Evolutionary conservation across 768 basidiomycete species (phyloP), one percentile per base, ranked within the genome.

Genomic region (Leccinum pellstonianum): DNA sequence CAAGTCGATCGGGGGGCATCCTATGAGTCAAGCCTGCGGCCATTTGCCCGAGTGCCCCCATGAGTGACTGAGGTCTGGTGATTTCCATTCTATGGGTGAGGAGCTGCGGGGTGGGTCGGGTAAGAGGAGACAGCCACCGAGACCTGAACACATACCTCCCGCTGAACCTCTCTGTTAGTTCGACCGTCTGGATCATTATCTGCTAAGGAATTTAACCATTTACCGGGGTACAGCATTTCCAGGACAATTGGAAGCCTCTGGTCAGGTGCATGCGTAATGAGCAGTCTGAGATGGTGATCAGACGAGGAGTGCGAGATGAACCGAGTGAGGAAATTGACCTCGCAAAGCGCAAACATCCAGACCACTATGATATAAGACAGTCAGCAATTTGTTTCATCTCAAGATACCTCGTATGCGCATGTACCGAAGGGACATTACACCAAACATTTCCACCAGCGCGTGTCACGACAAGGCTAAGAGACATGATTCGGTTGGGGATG

Each of bases 1-100:
- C 71, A 19, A 88, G 77, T 5, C 81, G 78, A 0, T 77, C 76
- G 0, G 80, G 71, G 5, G 75, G 66, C 63, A 91, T 84, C 55
- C 79, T 67, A 67, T 93, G 90, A 0, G 86, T 87, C 1, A 89
- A 62, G 0, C 67, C 85, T 1, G 91, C 89, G 14, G 76, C 77
- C 83, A 89, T 85, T 70, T 94, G 93, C 11, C 87, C 90, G 15
- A 93, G 58, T 27, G 82, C 74, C 0, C 91, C 91, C 17, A 82
- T 60, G 54, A 86, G 69, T 3, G 74, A 76, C 63, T 91, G 92
- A 3, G 82, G 83, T 35, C 79, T 80, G 2, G 87, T 85, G 7
- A 81, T 73, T 5, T 71, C 64, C 17, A 84, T 73, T 19, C 86
- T 83, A 17, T 68, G 72, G 43, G 76, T 70, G 63, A 78, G 79